Conservation (phyloP, 2,329 filamentous ascomycete species). For the Ophiostoma sp. region DNA sequence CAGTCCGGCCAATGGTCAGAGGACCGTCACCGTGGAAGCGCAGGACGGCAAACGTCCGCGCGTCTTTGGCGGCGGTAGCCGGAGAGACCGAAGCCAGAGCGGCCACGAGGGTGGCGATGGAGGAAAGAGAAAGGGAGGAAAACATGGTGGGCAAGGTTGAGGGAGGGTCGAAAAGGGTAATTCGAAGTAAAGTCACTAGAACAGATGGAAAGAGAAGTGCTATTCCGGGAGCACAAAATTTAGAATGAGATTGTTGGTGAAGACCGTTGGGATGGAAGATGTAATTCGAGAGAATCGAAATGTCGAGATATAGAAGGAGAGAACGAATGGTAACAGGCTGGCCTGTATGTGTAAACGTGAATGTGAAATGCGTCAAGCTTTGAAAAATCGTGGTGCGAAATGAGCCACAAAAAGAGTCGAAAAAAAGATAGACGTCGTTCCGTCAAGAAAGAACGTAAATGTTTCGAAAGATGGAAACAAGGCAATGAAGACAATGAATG, state of each 20-base stretch:
- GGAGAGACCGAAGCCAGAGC: slow-evolving; percentile 38
- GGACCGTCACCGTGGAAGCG: slow-evolving; percentile 67
- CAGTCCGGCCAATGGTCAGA: slow-evolving; percentile 60
- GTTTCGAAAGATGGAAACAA: neutral
- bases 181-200: neutral
- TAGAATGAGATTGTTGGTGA: neutral
- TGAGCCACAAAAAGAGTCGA: neutral
- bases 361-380: slow-evolving; percentile 6
- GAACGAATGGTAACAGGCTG: neutral
- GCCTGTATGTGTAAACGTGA: neutral
- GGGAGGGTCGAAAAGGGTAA: neutral
- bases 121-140: slow-evolving; percentile 14
- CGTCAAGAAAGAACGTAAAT: slow-evolving; percentile 13
- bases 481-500: neutral
- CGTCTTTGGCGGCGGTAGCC: slow-evolving; percentile 45
- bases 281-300: neutral
- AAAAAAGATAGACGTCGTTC: slow-evolving; percentile 4
- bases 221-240: slow-evolving; percentile 16
- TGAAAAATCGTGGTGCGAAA: neutral
- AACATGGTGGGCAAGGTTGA: slow-evolving; percentile 19
- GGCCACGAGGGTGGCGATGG: slow-evolving; percentile 29
- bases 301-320: neutral
- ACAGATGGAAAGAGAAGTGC: neutral
- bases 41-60: slow-evolving; percentile 65
- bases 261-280: neutral